phyloP scores from a whole-genome alignment of 2,329 filamentous ascomycete genomes.

The Trichoderma sp. region DNA sequence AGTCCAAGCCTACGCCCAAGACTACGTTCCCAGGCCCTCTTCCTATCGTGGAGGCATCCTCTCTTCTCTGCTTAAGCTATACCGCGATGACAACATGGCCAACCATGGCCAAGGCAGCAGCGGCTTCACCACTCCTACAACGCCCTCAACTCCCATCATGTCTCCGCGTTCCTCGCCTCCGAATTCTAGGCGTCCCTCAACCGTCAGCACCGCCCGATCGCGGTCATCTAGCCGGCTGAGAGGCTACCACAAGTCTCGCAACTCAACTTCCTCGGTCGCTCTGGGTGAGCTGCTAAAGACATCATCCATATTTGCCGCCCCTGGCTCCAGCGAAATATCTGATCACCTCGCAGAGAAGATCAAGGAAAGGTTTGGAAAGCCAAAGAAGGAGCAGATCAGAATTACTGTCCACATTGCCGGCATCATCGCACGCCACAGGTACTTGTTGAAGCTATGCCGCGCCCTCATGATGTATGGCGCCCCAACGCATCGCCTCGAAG shows the following conservation, averaged over 20 bases:
- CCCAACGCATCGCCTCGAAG: slow-evolving; percentile 84
- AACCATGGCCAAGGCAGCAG: slow-evolving; percentile 34
- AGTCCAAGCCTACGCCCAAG: slow-evolving; percentile 49
- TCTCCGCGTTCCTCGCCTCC: slow-evolving; percentile 43
- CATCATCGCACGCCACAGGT: slow-evolving; percentile 75
- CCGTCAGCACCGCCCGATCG: slow-evolving; percentile 29
- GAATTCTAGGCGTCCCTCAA: slow-evolving; percentile 40
- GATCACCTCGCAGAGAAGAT: slow-evolving; percentile 45
- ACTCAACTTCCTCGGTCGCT: slow-evolving; percentile 44
- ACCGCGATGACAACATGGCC: slow-evolving; percentile 48
- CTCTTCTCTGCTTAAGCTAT: slow-evolving; percentile 67
- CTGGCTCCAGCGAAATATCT: slow-evolving; percentile 44
- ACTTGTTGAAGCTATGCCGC: slow-evolving; percentile 78
- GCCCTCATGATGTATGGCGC: slow-evolving; percentile 88
- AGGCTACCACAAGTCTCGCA: slow-evolving; percentile 40
- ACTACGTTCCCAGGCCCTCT: slow-evolving; percentile 62
- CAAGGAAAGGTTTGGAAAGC: slow-evolving; percentile 36
- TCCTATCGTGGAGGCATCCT: slow-evolving; percentile 72
- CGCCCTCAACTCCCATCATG: slow-evolving; percentile 38
- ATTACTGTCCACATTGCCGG: slow-evolving; percentile 60
- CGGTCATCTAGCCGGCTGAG: slow-evolving; percentile 40
- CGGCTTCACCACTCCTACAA: slow-evolving; percentile 41
- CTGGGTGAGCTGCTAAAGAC: slow-evolving; percentile 53
- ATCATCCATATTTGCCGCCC: slow-evolving; percentile 50
- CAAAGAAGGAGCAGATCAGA: slow-evolving; percentile 39